These are phyloP conservation scores for Talaromyces proteolyticus DNA, from an alignment of 495 filamentous ascomycete species.

Conservation along the genomic window DNA sequence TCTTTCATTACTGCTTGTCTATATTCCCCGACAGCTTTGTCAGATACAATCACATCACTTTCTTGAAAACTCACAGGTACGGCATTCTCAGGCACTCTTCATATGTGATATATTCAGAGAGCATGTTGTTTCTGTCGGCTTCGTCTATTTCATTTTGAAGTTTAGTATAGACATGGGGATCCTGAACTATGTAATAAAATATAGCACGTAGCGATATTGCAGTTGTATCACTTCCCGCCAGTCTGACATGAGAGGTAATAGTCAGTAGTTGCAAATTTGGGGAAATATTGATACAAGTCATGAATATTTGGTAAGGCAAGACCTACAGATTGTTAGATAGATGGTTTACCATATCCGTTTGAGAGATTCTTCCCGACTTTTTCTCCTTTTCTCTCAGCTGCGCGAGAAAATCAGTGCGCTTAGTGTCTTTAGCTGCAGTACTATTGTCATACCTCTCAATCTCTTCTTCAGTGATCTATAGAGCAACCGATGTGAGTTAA, in stretches of 20 bases:
- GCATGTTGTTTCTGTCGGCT: not conserved
- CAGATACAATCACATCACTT: no score
- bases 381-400: not conserved
- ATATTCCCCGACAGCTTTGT: slow-evolving; percentile 35
- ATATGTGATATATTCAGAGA: not conserved
- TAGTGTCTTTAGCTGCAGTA: not conserved
- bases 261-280: not conserved
- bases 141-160: no score
- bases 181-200: slow-evolving; percentile 46
- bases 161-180: no score
- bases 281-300: not conserved
- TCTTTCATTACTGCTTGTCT: slow-evolving; percentile 53
- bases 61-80: not conserved
- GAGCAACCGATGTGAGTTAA: no score
- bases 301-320: not conserved
- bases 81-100: not conserved
- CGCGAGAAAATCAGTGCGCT: not conserved
- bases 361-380: not conserved
- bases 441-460: not conserved
- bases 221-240: slow-evolving; percentile 47
- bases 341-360: not conserved
- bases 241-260: not conserved
- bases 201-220: slow-evolving; percentile 41
- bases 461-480: not conserved
- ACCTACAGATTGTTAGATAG: not conserved